Base-by-base conservation (phyloP, 345 rosid genomes). In the Hibiscus trionum region DNA sequence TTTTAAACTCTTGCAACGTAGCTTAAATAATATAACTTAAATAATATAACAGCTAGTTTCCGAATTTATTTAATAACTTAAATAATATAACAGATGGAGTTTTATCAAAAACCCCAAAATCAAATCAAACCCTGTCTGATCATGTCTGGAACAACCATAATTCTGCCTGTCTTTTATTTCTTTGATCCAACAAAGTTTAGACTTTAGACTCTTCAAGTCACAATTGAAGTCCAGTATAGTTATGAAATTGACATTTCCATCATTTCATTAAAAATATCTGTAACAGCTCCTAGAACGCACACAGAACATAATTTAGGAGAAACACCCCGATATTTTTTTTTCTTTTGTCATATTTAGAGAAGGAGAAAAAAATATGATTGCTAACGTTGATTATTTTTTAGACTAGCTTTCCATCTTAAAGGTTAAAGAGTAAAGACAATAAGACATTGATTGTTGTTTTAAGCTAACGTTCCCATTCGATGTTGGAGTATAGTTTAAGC, bases 261-360 rank as follows among this genome's bases (percentile, higher is more conserved):
- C 59, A 67, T 67, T 67, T 67, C 71, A 67, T 27, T 49, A 65
- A 21, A 66, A 46, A 67, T 37, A 63, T 35, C 49, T 7, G 26
- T 9, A 63, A 37, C 67, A 37, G 49, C 21, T 8, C 44, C 6
- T 35, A 35, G 9, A 39, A 11, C 44, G 10, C 44, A 39, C 9
- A 14, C 66, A 0, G 12, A 33, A n/a, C 46, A 33, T 61, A 15
- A 4, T 61, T 16, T 31, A 33, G 12, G 24, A 62, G 4, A 61
- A 33, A 61, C 24, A 11, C 46, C 16, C 26, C 14, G 2, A 29
- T 60, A 2, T 6, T 16, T 4, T 66, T 4, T 66, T 39, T 21
- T 1, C 5, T 47, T 1, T 44, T 17, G 3, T 21, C 31, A 10
- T 19, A 12, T 44, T 44, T 46, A 19, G 27, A 39, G 2, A 0